Percentiles rank a stretch among this genome's conserved stretches.
Evolutionary conservation across 192 early-diverging fungal species (phyloP).

Genomic region (Umbelopsis sp.): DNA sequence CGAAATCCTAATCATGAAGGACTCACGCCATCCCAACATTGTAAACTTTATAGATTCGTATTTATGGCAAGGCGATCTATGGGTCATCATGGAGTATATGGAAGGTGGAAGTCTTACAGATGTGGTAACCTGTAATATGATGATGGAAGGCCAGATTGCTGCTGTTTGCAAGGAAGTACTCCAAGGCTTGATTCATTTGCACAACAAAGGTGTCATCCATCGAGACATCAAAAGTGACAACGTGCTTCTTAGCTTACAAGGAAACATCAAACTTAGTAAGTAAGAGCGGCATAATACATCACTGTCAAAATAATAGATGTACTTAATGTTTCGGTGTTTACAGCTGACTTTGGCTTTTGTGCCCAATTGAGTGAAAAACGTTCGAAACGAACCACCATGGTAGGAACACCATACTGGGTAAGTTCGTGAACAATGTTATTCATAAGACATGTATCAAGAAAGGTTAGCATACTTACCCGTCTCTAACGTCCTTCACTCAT

Average conservation of each 20-base stretch:
- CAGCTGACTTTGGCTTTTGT: conserved; percentile 90
- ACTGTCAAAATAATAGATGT: no score
- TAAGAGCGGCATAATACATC: not conserved
- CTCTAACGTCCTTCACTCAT: no score
- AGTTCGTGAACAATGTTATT: not conserved
- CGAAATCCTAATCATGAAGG: conserved; percentile 88
- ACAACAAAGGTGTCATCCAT: conserved; percentile 79
- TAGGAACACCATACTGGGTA: conserved; percentile 87
- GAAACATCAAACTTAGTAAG: conserved; percentile 77
- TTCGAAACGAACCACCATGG: conserved; percentile 81
- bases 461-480: no score
- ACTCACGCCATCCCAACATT: conserved; percentile 80
- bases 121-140: conserved; percentile 77
- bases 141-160: conserved; percentile 85
- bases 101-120: conserved; percentile 87
- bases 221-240: conserved; percentile 91
- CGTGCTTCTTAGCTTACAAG: conserved; percentile 65
- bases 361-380: conserved; percentile 74
- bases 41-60: conserved; percentile 89
- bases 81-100: conserved; percentile 96
- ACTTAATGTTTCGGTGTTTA: not conserved
- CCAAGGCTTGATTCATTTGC: conserved; percentile 75
- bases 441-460: no score
- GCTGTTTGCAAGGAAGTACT: conserved; percentile 81
- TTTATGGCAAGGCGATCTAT: conserved; percentile 81